Evolutionary conservation across 2,329 filamentous ascomycete species (phyloP), one percentile per base, ranked within the genome.

Genomic region (Cadophora gregata): DNA sequence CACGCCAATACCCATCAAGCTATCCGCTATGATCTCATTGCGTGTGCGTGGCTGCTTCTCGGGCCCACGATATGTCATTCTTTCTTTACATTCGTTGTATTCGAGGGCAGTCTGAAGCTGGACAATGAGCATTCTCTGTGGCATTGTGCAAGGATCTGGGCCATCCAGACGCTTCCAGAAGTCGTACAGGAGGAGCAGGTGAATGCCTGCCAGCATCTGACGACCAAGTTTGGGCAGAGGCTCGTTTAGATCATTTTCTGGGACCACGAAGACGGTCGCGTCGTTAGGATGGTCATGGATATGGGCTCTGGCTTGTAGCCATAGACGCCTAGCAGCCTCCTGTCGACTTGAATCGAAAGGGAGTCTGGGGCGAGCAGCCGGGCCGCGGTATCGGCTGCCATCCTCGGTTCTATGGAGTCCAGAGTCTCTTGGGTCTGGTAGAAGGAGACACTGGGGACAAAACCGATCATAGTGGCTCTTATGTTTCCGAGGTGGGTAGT

Each of bases 101-200:
- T 51, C 48, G 10, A 7, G 8, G 14, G 31, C 25, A 3, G 16
- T 51, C 4, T 51, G 48, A 29, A 51, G 48, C n/a, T 51, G 48
- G 16, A 29, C 10, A 51, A 51, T 51, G 10, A 51, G 25, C 14
- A 8, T 29, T 16, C 24, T 51, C 16, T 51, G 9, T 51, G 14
- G 25, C 7, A 29, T 16, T 29, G 24, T 51, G 48, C 48, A 51
- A 6, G 48, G 12, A 45, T n/a, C 4, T 3, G 4, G 4, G 9
- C 3, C 21, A 1, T 45, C 16, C 19, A 45, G 19, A 16, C 42
- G 16, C 19, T 4, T 5, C 42, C 42, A 45, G 42, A 45, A 45
- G 19, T 45, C 42, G 19, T 19, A 45, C 4, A 45, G 5, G 19
- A 45, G 42, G 72, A 74, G n/a, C 66, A 75, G 65, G 77, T 73